Evolutionary conservation across 768 basidiomycete species (phyloP).

Genomic region (Tricholomella constricta): DNA sequence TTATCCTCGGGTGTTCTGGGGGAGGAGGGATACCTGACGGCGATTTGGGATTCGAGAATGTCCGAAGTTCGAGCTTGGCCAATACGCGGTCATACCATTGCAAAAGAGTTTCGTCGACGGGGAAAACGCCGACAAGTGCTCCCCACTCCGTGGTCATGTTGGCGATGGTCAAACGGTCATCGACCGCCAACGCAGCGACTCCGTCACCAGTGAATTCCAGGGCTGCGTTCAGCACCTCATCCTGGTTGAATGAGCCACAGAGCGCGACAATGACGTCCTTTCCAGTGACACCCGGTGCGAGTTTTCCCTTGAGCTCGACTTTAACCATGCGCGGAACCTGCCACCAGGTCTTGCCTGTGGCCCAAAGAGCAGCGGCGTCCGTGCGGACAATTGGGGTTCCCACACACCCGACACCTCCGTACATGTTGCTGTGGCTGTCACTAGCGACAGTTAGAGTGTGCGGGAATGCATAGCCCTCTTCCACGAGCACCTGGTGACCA

Average conservation of each 20-base stretch:
- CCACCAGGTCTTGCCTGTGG: constrained; percentile 99
- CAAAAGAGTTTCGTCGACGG: constrained; percentile 79
- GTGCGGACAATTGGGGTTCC: constrained; percentile 98
- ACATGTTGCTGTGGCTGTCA: constrained; percentile 98
- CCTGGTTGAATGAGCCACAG: constrained; percentile 93
- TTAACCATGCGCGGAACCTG: constrained; percentile 97
- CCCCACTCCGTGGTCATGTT: constrained; percentile 99
- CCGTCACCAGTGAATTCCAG: constrained; percentile 96
- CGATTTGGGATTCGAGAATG: constrained; percentile 58
- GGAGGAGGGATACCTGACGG: constrained; percentile 62
- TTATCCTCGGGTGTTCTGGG: constrained; percentile 86
- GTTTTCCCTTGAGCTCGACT: constrained; percentile 82
- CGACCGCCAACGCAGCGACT: constrained; percentile 72
- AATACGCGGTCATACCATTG: constrained; percentile 84
- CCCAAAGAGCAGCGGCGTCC: constrained; percentile 95
- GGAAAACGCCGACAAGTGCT: constrained; percentile 93
- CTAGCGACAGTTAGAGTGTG: constrained; percentile 93
- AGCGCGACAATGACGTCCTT: constrained; percentile 98
- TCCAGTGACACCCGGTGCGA: constrained; percentile 90
- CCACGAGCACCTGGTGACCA: constrained; percentile 95
- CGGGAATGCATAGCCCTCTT: constrained; percentile 98
- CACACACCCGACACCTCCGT: constrained; percentile 95
- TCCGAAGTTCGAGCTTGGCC: constrained; percentile 71
- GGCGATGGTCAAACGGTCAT: constrained; percentile 94
- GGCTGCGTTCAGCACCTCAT: constrained; percentile 95